Percentiles rank a stretch among this genome's conserved stretches.
Evolutionary conservation across 2,329 filamentous ascomycete species (phyloP).

Genomic region (Scedosporium minutisporum): DNA sequence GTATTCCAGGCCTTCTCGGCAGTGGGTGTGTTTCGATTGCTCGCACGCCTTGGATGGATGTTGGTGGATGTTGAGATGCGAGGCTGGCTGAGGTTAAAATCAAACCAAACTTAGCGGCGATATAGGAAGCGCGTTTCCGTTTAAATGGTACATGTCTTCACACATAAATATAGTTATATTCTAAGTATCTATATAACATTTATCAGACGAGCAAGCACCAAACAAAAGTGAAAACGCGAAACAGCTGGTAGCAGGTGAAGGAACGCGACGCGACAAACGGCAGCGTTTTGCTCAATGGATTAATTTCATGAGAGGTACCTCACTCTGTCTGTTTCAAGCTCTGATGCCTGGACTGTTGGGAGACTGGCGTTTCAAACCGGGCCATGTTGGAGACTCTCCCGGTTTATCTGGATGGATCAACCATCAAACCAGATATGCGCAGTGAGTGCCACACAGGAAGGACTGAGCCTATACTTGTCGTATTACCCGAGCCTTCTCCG

Average conservation of each 20-base stretch:
- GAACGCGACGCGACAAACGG: not conserved
- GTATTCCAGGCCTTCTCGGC: too few relatives aligned
- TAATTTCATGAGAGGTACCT: not conserved
- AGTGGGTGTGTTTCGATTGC: too few relatives aligned
- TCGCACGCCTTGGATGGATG: not conserved
- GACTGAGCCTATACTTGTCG: not conserved
- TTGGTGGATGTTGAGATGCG: not conserved
- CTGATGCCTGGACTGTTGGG: not conserved
- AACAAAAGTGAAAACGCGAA: too few relatives aligned
- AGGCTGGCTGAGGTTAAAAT: not conserved
- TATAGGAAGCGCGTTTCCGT: not conserved
- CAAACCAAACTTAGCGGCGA: not conserved
- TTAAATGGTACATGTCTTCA: not conserved
- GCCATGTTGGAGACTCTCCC: not conserved
- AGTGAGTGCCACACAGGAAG: not conserved
- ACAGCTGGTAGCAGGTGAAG: not conserved
- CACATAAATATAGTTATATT: not conserved
- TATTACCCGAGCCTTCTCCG: slow-evolving; percentile 1
- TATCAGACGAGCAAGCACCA: not conserved
- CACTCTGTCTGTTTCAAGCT: not conserved
- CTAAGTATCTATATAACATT: not conserved
- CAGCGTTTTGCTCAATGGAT: too few relatives aligned
- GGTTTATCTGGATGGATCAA: too few relatives aligned
- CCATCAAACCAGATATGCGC: too few relatives aligned
- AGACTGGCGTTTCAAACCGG: not conserved